A percentile compares a stretch with the other conserved stretches of the same genome.
Conservation (phyloP, 345 rosid genomes). For the Mangifera indica region DNA sequence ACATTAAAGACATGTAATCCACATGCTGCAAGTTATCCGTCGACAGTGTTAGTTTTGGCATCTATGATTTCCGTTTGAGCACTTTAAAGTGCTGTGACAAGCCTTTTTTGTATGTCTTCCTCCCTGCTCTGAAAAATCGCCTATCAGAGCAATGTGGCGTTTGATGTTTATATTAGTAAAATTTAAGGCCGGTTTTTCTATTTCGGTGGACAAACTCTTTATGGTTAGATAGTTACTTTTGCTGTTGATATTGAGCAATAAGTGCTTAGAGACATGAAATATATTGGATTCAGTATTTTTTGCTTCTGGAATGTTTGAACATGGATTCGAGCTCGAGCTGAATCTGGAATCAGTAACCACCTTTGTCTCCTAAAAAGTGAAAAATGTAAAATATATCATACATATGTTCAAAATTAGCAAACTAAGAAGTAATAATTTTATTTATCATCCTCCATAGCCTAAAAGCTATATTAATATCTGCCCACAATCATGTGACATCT, state of each 20-base stretch:
- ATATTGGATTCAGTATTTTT: background rate
- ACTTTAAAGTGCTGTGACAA: conserved; percentile 5
- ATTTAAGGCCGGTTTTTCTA: background rate
- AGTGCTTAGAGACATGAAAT: conserved; percentile 11
- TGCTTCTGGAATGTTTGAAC: background rate
- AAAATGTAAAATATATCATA: no score
- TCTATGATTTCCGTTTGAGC: background rate
- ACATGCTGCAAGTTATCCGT: conserved; percentile 1
- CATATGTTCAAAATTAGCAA: no score
- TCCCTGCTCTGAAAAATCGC: background rate
- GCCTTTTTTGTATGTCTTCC: background rate
- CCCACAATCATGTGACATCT: no score
- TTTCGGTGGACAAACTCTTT: background rate
- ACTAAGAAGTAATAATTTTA: background rate
- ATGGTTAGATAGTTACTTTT: background rate
- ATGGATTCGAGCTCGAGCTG: no score
- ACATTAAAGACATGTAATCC: conserved; percentile 17
- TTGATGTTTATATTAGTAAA: conserved; percentile 18
- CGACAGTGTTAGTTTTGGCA: background rate
- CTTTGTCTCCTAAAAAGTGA: no score
- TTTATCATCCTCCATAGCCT: background rate
- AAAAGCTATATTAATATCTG: background rate
- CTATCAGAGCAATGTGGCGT: conserved; percentile 1
- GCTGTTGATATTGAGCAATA: conserved; percentile 8
- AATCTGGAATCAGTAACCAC: no score